Conservation (phyloP, 495 filamentous ascomycete species). For the Saxophila tyrrhenica region DNA sequence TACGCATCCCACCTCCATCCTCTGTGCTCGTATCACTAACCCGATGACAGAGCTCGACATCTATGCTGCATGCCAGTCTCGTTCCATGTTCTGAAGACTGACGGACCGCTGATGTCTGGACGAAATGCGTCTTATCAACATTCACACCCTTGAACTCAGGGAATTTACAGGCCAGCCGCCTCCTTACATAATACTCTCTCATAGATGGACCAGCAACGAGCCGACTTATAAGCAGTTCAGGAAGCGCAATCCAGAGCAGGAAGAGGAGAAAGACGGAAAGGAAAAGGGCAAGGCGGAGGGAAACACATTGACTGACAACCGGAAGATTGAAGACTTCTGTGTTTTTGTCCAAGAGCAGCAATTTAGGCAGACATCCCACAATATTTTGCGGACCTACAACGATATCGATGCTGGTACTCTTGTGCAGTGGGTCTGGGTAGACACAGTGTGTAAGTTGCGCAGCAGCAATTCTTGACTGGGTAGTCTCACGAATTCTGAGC, state of each 20-base stretch:
- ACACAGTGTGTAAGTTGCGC: background rate
- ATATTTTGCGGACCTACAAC: no score
- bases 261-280: no score
- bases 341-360: background rate
- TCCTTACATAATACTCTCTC: conserved; percentile 18
- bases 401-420: background rate
- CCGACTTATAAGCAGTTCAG: conserved; percentile 8
- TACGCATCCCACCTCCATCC: no score
- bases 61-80: background rate
- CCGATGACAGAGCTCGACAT: no score
- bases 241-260: background rate
- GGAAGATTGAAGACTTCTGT: conserved; percentile 5
- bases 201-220: conserved; percentile 13
- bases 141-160: background rate
- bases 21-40: no score
- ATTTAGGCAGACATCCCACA: no score
- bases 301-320: background rate
- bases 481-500: background rate
- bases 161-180: conserved; percentile 2
- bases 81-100: no score
- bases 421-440: conserved; percentile 4
- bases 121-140: conserved; percentile 14
- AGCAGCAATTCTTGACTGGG: background rate
- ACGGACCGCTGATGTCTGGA: background rate
- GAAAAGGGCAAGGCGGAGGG: no score